Evolutionary conservation across 345 rosid genomes (phyloP), one percentile per base, ranked within the genome.

Genomic region (Rhodamnia rubescens): DNA sequence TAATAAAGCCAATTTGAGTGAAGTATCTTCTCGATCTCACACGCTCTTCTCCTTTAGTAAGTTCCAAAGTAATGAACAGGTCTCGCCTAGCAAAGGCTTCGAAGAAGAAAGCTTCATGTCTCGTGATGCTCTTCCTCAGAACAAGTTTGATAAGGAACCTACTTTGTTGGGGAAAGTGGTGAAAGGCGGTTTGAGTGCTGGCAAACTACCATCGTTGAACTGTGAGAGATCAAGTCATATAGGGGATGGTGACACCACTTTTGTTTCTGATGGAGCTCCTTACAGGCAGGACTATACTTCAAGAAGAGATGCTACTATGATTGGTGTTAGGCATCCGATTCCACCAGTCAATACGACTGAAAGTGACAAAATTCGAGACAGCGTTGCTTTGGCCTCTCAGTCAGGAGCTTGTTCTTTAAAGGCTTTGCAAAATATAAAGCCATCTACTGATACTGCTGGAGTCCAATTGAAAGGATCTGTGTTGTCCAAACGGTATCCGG

Each of bases 401-500:
- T 84, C 22, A 78, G 83, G 86, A 85, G 89, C 86, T 86, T 85
- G 58, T 61, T 82, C 93, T 82, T 61, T 91, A 54, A 90, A 88
- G 82, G 90, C 89, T 87, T 84, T 74, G 83, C 88, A 69, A 86
- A 92, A 94, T 32, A 80, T 94, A 88, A 94, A 93, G 90, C 90
- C 93, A 82, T 97, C 97, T 82, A 83, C 91, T 87, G 49, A 83
- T 89, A 95, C 91, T 88, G 95, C 88, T 88, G 95, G 90, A 87
- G 98, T 94, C 85, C 96, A 94, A 85, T 85, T 92, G 55, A 92
- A 91, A 89, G 93, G 93, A 80, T 90, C 96, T 49, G 92, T 91
- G 86, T 92, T 92, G 87, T 89, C 90, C 50, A 89, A 85, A 87
- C 88, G 84, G 22, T 53, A 78, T 83, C 83, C 87, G 16, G 36